A percentile compares a stretch with the other conserved stretches of the same genome.
Conservation (phyloP, 768 basidiomycete species). For the Lepiota venenata region DNA sequence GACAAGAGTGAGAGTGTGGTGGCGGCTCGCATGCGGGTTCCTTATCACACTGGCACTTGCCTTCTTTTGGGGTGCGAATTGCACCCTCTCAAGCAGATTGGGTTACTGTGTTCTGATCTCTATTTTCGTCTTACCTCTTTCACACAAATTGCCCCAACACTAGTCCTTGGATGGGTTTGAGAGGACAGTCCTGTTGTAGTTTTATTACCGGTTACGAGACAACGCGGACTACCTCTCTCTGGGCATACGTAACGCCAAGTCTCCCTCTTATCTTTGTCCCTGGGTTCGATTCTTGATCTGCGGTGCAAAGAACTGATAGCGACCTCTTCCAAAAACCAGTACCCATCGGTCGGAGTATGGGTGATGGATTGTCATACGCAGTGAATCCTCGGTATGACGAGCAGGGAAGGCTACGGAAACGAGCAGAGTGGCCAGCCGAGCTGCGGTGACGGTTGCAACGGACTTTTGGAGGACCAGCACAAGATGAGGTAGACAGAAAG, state of each 20-base stretch:
- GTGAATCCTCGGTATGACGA: constrained; percentile 72
- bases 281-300: neutral
- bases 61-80: constrained; percentile 12
- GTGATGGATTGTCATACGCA: constrained; percentile 61
- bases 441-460: constrained; percentile 40
- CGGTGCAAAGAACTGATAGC: constrained; percentile 8
- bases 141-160: neutral
- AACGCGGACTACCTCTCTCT: neutral
- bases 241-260: constrained; percentile 3
- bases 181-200: neutral
- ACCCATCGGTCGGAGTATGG: constrained; percentile 42
- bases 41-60: neutral
- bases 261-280: constrained; percentile 7
- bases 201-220: neutral
- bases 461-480: neutral
- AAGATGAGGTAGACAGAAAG: neutral
- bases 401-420: constrained; percentile 62
- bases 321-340: constrained; percentile 43
- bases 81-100: neutral
- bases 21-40: neutral
- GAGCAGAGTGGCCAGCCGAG: constrained; percentile 68
- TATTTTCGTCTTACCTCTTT: neutral
- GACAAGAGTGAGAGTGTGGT: constrained; percentile 1
- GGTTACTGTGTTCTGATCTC: constrained; percentile 2
- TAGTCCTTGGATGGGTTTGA: neutral